These are phyloP conservation scores for Microcyclospora pomicola DNA, from an alignment of 2,329 filamentous ascomycete genomes.

Conservation along the genomic window DNA sequence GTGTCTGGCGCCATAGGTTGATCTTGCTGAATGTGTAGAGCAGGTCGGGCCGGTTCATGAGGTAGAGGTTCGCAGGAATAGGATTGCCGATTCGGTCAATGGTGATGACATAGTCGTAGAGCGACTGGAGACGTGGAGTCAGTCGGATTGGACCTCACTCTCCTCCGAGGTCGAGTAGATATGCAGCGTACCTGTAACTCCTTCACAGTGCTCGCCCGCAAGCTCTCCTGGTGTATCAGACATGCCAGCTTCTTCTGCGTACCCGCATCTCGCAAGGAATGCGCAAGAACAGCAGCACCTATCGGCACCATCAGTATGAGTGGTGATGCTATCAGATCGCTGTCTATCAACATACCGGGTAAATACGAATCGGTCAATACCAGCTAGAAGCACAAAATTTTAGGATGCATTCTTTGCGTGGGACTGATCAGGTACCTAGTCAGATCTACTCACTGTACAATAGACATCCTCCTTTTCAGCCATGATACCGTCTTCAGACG, in stretches of 20 bases:
- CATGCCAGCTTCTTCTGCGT: conserved; percentile 75
- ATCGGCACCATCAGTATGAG: conserved; percentile 4
- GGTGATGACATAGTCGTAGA: conserved; percentile 82
- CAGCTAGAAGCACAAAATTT: conserved; percentile 44
- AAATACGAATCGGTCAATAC: conserved; percentile 85
- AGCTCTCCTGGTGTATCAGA: conserved; percentile 65
- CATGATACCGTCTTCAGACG: conserved; percentile 1
- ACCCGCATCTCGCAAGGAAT: conserved; percentile 84
- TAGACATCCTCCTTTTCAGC: conserved; percentile 44
- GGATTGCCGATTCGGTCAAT: conserved; percentile 67
- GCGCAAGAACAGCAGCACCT: conserved; percentile 88
- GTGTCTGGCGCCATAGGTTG: conserved; percentile 77
- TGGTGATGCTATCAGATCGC: conserved; percentile 1
- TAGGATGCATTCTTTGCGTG: not conserved
- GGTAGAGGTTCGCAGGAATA: conserved; percentile 65
- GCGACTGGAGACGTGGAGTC: conserved; percentile 37
- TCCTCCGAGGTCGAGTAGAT: not conserved
- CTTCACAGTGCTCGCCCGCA: conserved; percentile 60
- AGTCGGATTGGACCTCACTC: conserved; percentile 1
- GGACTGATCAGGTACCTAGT: not conserved
- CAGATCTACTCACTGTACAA: conserved; percentile 41
- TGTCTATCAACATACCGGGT: conserved; percentile 47
- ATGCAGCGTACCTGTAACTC: conserved; percentile 53
- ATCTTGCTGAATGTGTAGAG: conserved; percentile 95
- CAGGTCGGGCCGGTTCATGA: conserved; percentile 85